These are phyloP conservation scores for Tilletia walkeri DNA, from an alignment of 1,284 basidiomycete species.

Conservation along the genomic window DNA sequence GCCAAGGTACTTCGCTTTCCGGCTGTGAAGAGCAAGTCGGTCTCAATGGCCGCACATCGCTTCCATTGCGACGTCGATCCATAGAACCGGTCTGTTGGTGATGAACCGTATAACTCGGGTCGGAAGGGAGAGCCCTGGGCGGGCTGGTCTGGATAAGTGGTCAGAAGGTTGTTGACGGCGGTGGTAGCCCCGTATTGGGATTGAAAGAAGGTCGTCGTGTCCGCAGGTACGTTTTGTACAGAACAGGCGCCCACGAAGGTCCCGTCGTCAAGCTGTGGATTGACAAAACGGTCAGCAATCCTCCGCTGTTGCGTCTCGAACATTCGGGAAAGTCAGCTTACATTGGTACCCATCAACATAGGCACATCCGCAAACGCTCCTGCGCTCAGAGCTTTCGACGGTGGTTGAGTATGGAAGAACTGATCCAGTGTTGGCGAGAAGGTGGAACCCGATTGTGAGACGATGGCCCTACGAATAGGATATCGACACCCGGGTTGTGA, in stretches of 20 bases:
- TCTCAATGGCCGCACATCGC: constrained; percentile 9
- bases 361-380: constrained; percentile 1
- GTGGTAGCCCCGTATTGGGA: not conserved
- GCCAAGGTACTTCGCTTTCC: not conserved
- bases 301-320: not conserved
- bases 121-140: constrained; percentile 4
- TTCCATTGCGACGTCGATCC: constrained; percentile 6
- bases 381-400: not conserved
- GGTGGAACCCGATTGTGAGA: too few species aligned
- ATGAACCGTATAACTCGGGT: not conserved
- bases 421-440: constrained; percentile 2
- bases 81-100: not conserved
- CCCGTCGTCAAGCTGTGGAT: constrained; percentile 1
- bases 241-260: not conserved
- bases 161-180: not conserved
- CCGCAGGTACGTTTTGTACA: not conserved
- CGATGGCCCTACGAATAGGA: too few species aligned
- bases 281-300: not conserved
- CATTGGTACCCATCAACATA: constrained; percentile 6
- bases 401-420: not conserved
- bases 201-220: not conserved
- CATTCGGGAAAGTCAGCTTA: not conserved
- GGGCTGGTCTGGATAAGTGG: not conserved
- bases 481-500: too few species aligned
- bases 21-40: constrained; percentile 4